Base-by-base conservation (phyloP, 768 basidiomycete genomes). In the Psilocybe azurescens region DNA sequence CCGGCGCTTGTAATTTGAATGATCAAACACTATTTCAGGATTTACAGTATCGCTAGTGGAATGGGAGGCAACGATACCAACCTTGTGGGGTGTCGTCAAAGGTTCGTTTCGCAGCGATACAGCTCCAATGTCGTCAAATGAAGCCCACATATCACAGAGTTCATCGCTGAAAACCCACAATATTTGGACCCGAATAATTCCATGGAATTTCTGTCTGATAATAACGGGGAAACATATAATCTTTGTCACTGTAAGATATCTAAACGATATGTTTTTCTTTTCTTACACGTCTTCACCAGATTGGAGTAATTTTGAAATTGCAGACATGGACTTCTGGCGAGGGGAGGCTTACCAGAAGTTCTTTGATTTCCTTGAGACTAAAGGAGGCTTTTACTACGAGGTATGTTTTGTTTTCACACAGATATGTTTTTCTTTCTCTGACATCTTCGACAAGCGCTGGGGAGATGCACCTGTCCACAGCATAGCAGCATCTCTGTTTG, bases 221-320 rank as follows among this genome's bases (percentile, higher is more conserved):
- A 90, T 69, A 78, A 75, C 2, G 91, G 90, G 3, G 74, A 83
- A 24, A 77, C 79, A 0, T 92, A 92, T 72, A 91, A 90, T 73
- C 76, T 86, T 32, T 93, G 89, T 66, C 88, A 89, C 67, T 90
- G 86, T 88, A 66, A 67, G 80, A 24, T 18, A 38, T 47, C 46
- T 49, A 30, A 36, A 5, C 30, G 3, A 2, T n/a, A 53, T 60
- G n/a, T 14, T 28, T 33, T 38, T 30, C 58, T 28, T 46, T 32
- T 32, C 16, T 53, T 7, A 52, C 32, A 39, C 10, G 28, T 9
- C 41, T n/a, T 10, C 33, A 18, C 11, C 56, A 92, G 90, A 88
- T 75, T 95, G 93, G 93, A 91, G 87, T 67, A 96, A 95, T 73
- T 96, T 96, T 68, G 94, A 96, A 75, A 97, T 98, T 61, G 94